phyloP scores from a whole-genome alignment of 805 yeast genomes.

The Gaillardinia entomophila region DNA sequence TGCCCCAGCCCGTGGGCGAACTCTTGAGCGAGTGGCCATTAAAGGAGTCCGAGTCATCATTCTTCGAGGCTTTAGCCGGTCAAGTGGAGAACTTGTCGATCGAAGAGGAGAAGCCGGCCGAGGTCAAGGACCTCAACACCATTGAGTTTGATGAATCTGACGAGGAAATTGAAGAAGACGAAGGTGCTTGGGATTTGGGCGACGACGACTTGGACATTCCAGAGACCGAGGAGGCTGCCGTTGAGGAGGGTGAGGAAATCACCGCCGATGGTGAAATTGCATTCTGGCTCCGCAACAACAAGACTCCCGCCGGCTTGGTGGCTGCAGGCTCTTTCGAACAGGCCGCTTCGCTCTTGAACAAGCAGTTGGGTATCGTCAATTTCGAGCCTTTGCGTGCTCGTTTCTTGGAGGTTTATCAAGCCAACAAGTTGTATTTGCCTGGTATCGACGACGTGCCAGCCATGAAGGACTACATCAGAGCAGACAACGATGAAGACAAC shows the following conservation, averaged over 20 bases:
- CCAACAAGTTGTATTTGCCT: conserved; percentile 70
- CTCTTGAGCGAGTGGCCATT: conserved; percentile 75
- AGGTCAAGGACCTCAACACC: not conserved
- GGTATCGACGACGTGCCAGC: conserved; percentile 73
- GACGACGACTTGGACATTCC: conserved; percentile 73
- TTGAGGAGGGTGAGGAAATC: conserved; percentile 5
- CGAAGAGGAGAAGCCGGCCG: conserved; percentile 27
- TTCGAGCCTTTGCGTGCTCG: conserved; percentile 84
- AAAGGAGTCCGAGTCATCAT: conserved; percentile 63
- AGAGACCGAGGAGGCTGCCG: conserved; percentile 33
- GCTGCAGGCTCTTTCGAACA: conserved; percentile 97
- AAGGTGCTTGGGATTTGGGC: conserved; percentile 75
- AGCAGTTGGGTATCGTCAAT: conserved; percentile 80
- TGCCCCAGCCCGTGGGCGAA: conserved; percentile 43
- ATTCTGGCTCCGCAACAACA: conserved; percentile 83
- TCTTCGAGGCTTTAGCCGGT: conserved; percentile 72
- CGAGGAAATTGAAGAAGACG: conserved; percentile 48
- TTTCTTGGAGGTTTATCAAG: conserved; percentile 78
- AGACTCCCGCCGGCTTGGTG: conserved; percentile 84
- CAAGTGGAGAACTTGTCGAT: conserved; percentile 61
- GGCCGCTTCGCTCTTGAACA: conserved; percentile 86
- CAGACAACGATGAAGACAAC: conserved; percentile 54
- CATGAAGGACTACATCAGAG: conserved; percentile 61
- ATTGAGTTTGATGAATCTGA: conserved; percentile 4
- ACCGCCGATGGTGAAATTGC: conserved; percentile 56